Percentiles rank a stretch among this genome's conserved stretches.
These are phyloP conservation scores for Apodospora peruviana DNA, from an alignment of 495 filamentous ascomycete species.

Conservation along the genomic window DNA sequence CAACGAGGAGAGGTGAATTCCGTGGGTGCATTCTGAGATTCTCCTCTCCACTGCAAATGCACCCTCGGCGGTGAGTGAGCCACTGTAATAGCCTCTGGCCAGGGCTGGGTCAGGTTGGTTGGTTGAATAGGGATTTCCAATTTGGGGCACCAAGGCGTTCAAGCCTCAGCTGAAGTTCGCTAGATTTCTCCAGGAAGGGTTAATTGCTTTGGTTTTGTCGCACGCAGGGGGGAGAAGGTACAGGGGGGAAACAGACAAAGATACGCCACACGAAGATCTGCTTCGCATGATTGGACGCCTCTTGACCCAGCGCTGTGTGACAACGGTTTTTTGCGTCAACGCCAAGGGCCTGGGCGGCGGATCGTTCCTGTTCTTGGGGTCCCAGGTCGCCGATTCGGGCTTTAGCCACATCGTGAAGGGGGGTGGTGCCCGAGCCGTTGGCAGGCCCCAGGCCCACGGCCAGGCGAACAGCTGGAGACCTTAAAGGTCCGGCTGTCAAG, in stretches of 20 bases:
- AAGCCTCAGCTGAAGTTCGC: slow-evolving; percentile 31
- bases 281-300: slow-evolving; percentile 20
- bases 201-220: slow-evolving; percentile 9
- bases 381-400: slow-evolving; percentile 33
- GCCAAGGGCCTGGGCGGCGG: slow-evolving; percentile 20
- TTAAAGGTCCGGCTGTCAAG: too few relatives aligned
- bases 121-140: slow-evolving; percentile 8
- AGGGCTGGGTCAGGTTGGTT: neutral
- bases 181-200: slow-evolving; percentile 26
- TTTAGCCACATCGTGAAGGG: slow-evolving; percentile 30
- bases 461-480: too few relatives aligned
- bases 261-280: slow-evolving; percentile 25
- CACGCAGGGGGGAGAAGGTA: neutral
- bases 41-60: neutral
- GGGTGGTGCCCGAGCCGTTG: slow-evolving; percentile 27
- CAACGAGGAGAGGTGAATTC: neutral
- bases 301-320: slow-evolving; percentile 30
- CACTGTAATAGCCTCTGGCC: slow-evolving; percentile 5
- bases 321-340: slow-evolving; percentile 37
- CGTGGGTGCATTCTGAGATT: neutral
- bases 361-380: slow-evolving; percentile 25
- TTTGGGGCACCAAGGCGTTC: slow-evolving; percentile 21
- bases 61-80: slow-evolving; percentile 1
- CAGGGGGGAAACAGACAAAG: slow-evolving; percentile 7
- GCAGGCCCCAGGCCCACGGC: too few relatives aligned